Evolutionary conservation across 2,329 filamentous ascomycete species (phyloP).

Genomic region (Sporothrix brunneoviolacea): DNA sequence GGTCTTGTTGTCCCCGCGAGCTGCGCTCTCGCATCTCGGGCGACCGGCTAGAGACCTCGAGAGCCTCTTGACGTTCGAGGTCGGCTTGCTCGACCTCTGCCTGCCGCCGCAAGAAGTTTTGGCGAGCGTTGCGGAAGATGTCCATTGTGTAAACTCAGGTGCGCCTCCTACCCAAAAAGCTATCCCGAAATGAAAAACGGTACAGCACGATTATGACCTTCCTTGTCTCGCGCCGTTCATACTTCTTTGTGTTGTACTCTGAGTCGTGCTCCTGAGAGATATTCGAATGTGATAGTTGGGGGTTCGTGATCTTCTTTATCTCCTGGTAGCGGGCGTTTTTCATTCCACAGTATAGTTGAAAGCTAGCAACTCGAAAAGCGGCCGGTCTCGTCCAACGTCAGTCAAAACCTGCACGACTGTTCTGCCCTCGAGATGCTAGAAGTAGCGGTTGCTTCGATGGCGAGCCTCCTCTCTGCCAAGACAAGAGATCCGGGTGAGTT

Average conservation of each 20-base stretch:
- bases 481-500: no score
- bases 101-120: constrained; percentile 17
- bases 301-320: no score
- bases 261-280: not conserved
- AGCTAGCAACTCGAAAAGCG: no score
- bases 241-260: constrained; percentile 1
- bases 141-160: constrained; percentile 13
- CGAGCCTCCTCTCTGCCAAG: no score
- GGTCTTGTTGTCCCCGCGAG: constrained; percentile 5
- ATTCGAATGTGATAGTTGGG: not conserved
- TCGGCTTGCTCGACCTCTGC: constrained; percentile 18
- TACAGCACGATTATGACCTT: not conserved
- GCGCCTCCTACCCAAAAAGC: no score
- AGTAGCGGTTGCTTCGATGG: no score
- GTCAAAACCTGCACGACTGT: no score
- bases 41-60: not conserved
- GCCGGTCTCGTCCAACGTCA: no score
- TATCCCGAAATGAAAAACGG: no score
- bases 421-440: no score
- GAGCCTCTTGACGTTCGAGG: constrained; percentile 21
- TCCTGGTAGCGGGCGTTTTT: no score
- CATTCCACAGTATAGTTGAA: no score
- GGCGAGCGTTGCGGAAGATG: constrained; percentile 17
- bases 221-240: not conserved
- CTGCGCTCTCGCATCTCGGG: constrained; percentile 24